Evolutionary conservation across 768 basidiomycete species (phyloP).

Genomic region (Lenzites betulinus): DNA sequence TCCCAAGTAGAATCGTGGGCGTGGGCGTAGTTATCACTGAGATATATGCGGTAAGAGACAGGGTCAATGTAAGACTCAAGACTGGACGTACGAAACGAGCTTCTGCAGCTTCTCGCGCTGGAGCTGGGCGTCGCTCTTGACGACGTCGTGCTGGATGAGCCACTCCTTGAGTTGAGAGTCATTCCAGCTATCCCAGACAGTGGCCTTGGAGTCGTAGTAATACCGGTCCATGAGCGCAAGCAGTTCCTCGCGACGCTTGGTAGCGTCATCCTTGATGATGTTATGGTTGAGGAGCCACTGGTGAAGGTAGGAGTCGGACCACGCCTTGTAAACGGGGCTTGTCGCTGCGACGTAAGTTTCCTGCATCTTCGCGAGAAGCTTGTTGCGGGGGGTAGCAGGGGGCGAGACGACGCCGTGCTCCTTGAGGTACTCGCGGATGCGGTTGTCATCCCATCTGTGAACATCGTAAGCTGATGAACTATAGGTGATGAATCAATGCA

Average conservation of each 20-base stretch:
- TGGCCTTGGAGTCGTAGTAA: conserved; percentile 54
- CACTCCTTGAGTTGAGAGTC: conserved; percentile 77
- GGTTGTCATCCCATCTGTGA: conserved; percentile 67
- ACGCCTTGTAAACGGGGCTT: conserved; percentile 76
- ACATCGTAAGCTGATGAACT: not conserved
- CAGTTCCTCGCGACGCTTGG: conserved; percentile 61
- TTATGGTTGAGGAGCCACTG: conserved; percentile 84
- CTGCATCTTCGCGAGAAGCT: conserved; percentile 70
- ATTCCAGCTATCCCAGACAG: conserved; percentile 58
- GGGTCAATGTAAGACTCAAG: not conserved
- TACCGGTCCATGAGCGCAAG: conserved; percentile 71
- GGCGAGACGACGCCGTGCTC: conserved; percentile 73
- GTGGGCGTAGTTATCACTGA: conserved; percentile 67
- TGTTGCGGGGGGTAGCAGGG: conserved; percentile 56
- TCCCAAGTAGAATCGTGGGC: conserved; percentile 61
- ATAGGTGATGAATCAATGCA: too few species aligned
- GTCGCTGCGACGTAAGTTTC: conserved; percentile 63
- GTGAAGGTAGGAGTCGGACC: conserved; percentile 84
- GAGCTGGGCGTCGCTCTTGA: conserved; percentile 71
- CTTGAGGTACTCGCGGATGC: conserved; percentile 70
- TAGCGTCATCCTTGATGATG: conserved; percentile 63
- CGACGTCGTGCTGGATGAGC: conserved; percentile 71
- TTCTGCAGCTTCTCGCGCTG: conserved; percentile 77
- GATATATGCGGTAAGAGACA: not conserved
- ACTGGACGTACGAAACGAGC: conserved; percentile 57